phyloP scores from a whole-genome alignment of 2,329 filamentous ascomycete genomes.

The Exophiala oligosperma region DNA sequence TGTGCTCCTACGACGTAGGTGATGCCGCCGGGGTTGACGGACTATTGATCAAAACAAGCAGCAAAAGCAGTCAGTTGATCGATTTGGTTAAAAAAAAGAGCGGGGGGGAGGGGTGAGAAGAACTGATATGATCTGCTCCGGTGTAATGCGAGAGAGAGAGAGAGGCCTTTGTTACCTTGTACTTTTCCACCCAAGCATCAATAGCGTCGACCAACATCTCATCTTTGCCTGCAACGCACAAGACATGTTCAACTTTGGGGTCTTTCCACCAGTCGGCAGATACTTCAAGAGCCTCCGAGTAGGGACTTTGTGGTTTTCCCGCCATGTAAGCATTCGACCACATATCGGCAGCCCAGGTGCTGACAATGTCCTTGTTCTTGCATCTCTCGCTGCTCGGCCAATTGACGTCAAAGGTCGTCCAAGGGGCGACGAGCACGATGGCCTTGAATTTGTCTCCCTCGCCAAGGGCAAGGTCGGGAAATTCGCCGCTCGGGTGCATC shows the following conservation, averaged over 20 bases:
- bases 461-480: constrained; percentile 34
- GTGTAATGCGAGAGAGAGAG: too few relatives aligned
- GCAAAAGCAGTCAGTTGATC: neutral
- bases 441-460: constrained; percentile 42
- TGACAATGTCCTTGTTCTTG: constrained; percentile 23
- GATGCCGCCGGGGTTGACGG: constrained; percentile 31
- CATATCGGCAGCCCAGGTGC: constrained; percentile 1
- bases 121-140: too few relatives aligned
- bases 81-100: too few relatives aligned
- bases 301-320: constrained; percentile 15
- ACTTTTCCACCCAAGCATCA: constrained; percentile 23
- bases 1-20: constrained; percentile 39
- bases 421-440: constrained; percentile 58
- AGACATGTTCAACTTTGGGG: constrained; percentile 23
- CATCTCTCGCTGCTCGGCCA: constrained; percentile 18
- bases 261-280: constrained; percentile 28
- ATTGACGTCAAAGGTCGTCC: constrained; percentile 52
- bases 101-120: too few relatives aligned
- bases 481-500: constrained; percentile 55
- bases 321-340: constrained; percentile 22
- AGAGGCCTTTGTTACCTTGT: constrained; percentile 16
- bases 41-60: neutral
- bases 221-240: constrained; percentile 21
- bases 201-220: constrained; percentile 26
- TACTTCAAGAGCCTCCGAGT: constrained; percentile 19